Evolutionary conservation across 2,329 filamentous ascomycete species (phyloP), one percentile per base, ranked within the genome.

Genomic region (Allantophomopsis cytisporea): DNA sequence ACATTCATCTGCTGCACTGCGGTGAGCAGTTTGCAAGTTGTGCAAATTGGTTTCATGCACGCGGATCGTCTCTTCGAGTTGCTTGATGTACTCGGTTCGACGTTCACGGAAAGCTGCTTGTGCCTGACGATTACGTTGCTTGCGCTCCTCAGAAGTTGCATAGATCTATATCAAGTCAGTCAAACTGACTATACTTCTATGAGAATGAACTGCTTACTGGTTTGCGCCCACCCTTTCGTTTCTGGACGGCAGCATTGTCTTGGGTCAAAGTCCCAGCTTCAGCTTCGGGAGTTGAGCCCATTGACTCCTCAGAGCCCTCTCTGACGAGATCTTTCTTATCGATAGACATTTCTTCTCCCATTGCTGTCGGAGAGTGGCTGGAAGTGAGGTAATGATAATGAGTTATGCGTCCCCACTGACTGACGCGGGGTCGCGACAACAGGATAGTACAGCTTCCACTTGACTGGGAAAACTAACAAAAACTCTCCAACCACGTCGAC

Each of bases 11-110:
- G 89, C 87, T 42, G 91, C 91, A 54, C 78, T 88, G 52, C 91
- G 84, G 57, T 96, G 91, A 48, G 87, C 93, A 54, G 89, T 83
- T 63, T 96, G 91, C 43, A 98, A 71, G 54, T 79, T 94, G 52
- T 93, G 84, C 41, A 96, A 70, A 52, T 86, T 89, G 53, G 93
- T 86, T 63, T 98, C 91, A 69, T 96, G 89, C 51, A 91, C 84
- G 55, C 91, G 89, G 62, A 98, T 96, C 41, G 88, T 94, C 52
- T 89, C 86, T 64, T 98, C 91, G 18, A 98, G 74, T 61, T 98
- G 91, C 66, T 96, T 96, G 66, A 98, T 98, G 61, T 98, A 98
- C 67, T 98, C 91, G 40, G 89, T 96, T 43, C 91, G 80, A 49
- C 91, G 82, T 64, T 98, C 91, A 51, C 91, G 81, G 56, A 98